Evolutionary conservation across 2,329 filamentous ascomycete genomes (phyloP).

Genomic region (Aspergillus terreus): DNA sequence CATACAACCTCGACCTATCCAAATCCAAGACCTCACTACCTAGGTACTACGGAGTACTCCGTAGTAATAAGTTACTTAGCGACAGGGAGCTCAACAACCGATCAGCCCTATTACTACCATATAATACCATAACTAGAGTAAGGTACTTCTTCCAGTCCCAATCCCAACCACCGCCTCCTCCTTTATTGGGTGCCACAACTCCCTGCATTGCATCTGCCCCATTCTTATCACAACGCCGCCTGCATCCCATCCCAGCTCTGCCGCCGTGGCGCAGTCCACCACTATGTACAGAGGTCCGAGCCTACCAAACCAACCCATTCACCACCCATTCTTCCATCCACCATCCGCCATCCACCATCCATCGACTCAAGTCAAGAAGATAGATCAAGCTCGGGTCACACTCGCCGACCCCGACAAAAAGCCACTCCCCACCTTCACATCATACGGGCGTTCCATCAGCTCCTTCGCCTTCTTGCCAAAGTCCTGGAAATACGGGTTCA

Average conservation of each 20-base stretch:
- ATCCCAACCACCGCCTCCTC: neutral
- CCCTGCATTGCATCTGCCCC: neutral
- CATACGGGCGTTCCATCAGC: slow-evolving; percentile 20
- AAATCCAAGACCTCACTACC: neutral
- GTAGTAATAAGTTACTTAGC: too few relatives aligned
- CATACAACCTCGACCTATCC: neutral
- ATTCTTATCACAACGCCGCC: neutral
- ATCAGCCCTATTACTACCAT: neutral
- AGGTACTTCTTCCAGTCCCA: neutral
- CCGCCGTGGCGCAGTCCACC: too few relatives aligned
- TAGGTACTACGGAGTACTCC: too few relatives aligned
- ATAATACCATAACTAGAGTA: neutral
- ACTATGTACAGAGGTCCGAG: too few relatives aligned
- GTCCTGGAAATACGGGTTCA: slow-evolving; percentile 21
- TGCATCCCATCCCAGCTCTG: neutral
- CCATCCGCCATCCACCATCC: neutral
- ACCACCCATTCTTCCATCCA: neutral
- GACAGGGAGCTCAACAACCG: too few relatives aligned
- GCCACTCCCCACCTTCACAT: slow-evolving; percentile 20
- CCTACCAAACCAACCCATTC: neutral
- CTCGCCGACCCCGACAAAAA: slow-evolving; percentile 17
- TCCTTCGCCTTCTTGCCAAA: slow-evolving; percentile 17
- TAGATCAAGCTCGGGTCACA: slow-evolving; percentile 20
- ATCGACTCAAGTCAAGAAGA: neutral
- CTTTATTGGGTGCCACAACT: neutral